Evolutionary conservation across 2,329 filamentous ascomycete species (phyloP).

Genomic region (Botrytis hyacinthi): DNA sequence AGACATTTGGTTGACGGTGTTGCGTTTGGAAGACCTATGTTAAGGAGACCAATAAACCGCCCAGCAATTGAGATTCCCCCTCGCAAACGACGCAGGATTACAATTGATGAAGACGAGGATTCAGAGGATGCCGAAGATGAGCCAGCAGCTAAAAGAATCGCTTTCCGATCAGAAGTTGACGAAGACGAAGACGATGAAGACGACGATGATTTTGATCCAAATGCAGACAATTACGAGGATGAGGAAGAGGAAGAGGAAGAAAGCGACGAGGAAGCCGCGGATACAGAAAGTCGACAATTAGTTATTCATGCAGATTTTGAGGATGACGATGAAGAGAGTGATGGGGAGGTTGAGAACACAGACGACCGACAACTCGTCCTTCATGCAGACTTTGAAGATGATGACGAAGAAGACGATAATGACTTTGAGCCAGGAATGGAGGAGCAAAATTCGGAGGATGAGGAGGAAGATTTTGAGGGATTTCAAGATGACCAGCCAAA

Average conservation of each 20-base stretch:
- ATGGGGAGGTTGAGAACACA: conserved; percentile 33
- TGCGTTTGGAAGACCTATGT: conserved; percentile 72
- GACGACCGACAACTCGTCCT: conserved; percentile 26
- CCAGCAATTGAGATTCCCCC: conserved; percentile 71
- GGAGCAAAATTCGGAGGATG: conserved; percentile 14
- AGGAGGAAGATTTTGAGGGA: conserved; percentile 13
- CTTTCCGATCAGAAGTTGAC: not conserved
- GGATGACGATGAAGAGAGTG: conserved; percentile 39
- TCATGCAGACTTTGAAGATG: conserved; percentile 31
- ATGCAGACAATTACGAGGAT: conserved; percentile 28
- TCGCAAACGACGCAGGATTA: conserved; percentile 62
- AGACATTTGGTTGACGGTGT: conserved; percentile 82
- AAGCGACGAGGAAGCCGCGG: conserved; percentile 38
- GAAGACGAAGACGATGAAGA: conserved; percentile 25
- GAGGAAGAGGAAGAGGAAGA: conserved; percentile 26
- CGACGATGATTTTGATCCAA: conserved; percentile 34
- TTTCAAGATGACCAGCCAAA: conserved; percentile 3
- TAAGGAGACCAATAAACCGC: conserved; percentile 58
- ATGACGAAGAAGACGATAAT: conserved; percentile 24
- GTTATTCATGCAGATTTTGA: conserved; percentile 40
- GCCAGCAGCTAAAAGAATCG: conserved; percentile 33
- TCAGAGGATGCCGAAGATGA: conserved; percentile 32
- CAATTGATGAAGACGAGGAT: conserved; percentile 43
- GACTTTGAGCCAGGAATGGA: conserved; percentile 36
- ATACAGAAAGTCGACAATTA: conserved; percentile 27